These are phyloP conservation scores for Aspergillus chevalieri DNA, from an alignment of 2,329 filamentous ascomycete species.

Conservation along the genomic window DNA sequence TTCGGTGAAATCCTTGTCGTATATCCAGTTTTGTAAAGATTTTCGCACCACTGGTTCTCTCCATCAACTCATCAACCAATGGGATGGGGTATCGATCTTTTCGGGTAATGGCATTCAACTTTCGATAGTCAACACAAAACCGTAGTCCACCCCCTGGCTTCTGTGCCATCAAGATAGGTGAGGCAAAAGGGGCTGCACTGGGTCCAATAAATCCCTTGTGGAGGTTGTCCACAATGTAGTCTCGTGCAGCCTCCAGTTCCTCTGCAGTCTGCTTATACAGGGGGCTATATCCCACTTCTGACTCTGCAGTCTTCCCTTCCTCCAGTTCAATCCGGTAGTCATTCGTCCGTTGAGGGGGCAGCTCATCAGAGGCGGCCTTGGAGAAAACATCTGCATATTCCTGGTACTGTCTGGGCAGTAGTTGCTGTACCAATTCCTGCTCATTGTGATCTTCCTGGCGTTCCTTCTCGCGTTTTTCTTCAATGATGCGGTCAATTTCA, in stretches of 20 bases:
- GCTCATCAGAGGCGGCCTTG: not conserved
- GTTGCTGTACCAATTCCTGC: not conserved
- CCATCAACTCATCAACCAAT: slow-evolving; percentile 19
- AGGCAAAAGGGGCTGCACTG: not conserved
- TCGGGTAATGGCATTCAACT: slow-evolving; percentile 24
- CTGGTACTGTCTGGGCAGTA: not conserved
- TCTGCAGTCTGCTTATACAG: not conserved
- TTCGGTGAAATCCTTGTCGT: not conserved
- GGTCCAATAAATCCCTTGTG: not conserved
- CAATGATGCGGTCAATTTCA: not conserved
- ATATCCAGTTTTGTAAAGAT: slow-evolving; percentile 20
- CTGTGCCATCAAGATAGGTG: not conserved
- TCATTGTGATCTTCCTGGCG: not conserved
- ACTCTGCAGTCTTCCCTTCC: not conserved
- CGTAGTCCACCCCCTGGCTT: not conserved
- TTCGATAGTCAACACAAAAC: slow-evolving; percentile 24
- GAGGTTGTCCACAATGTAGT: not conserved
- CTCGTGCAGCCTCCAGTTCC: not conserved
- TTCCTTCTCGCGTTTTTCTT: not conserved
- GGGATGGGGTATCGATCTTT: slow-evolving; percentile 24
- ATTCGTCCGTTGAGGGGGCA: not conserved
- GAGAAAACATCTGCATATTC: not conserved
- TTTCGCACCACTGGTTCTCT: slow-evolving; percentile 8
- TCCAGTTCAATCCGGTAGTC: not conserved
- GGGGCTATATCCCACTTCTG: not conserved